Percentiles rank a stretch among this genome's conserved stretches.
phyloP scores from a whole-genome alignment of 2,329 filamentous ascomycete genomes.

The Aspergillus aculeatinus region DNA sequence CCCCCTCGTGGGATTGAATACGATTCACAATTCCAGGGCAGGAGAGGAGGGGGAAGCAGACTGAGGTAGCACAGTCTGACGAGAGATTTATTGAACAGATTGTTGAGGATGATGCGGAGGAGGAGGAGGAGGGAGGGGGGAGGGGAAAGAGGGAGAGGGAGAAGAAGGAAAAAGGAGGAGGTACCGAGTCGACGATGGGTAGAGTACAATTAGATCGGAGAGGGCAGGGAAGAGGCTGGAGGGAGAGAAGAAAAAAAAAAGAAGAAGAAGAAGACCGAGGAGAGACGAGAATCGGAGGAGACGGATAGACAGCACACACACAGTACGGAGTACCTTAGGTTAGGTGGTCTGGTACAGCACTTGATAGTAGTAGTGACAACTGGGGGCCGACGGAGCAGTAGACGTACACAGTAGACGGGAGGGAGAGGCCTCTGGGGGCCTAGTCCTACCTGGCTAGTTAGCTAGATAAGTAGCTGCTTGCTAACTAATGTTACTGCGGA shows the following conservation, averaged over 20 bases:
- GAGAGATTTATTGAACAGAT: background rate
- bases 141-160: background rate
- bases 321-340: no score
- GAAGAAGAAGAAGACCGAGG: no score
- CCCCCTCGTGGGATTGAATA: background rate
- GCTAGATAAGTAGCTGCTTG: no score
- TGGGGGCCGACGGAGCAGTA: background rate
- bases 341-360: no score
- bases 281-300: no score
- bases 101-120: background rate
- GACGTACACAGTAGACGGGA: no score
- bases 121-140: background rate
- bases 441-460: background rate
- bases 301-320: no score
- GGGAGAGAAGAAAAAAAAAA: no score
- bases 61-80: constrained; percentile 3
- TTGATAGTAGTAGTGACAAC: background rate
- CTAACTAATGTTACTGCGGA: background rate
- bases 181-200: background rate
- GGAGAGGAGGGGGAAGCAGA: no score
- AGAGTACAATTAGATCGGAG: no score
- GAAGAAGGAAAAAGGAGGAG: background rate
- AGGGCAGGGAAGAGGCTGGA: no score
- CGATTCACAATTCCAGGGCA: background rate
- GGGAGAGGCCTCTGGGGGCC: background rate